Conservation (phyloP, 352 stramenopile species). For the Pythium aquatile region DNA sequence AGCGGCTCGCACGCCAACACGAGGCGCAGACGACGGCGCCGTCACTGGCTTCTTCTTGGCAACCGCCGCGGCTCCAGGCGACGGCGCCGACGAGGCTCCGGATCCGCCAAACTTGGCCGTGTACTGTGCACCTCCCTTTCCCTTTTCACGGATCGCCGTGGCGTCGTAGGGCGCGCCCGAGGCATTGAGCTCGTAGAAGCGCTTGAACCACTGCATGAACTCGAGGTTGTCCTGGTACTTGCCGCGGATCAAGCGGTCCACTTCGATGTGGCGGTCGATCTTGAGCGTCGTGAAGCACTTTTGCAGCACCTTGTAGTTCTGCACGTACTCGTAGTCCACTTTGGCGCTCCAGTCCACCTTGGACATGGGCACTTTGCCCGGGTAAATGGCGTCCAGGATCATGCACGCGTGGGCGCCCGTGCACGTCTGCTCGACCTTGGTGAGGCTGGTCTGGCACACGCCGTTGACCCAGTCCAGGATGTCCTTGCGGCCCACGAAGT, state of each 20-base stretch:
- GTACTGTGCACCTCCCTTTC: conserved; percentile 91
- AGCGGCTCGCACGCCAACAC: conserved; percentile 24
- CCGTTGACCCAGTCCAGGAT: conserved; percentile 99
- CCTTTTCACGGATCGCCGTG: conserved; percentile 87
- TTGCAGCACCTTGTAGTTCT: conserved; percentile 99
- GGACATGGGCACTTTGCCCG: conserved; percentile 94
- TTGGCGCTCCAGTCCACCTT: conserved; percentile 98
- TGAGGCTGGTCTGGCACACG: conserved; percentile 92
- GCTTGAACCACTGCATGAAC: conserved; percentile 99
- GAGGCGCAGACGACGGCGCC: conserved; percentile 24
- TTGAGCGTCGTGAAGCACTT: conserved; percentile 95
- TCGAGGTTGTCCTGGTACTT: conserved; percentile 99
- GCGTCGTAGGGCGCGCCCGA: conserved; percentile 92
- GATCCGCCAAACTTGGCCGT: conserved; percentile 62
- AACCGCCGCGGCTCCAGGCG: conserved; percentile 31
- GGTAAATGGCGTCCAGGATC: conserved; percentile 95
- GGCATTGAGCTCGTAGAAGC: conserved; percentile 91
- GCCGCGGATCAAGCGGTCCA: conserved; percentile 96
- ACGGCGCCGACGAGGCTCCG: conserved; percentile 24
- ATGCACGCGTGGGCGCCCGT: conserved; percentile 97
- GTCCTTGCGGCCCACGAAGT: conserved; percentile 96
- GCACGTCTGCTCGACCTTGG: conserved; percentile 97
- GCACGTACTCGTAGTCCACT: conserved; percentile 97
- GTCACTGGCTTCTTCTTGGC: conserved; percentile 40
- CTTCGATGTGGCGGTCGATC: conserved; percentile 96